Evolutionary conservation across 257 asterid species (phyloP).

Genomic region (Ocimum tenuiflorum): DNA sequence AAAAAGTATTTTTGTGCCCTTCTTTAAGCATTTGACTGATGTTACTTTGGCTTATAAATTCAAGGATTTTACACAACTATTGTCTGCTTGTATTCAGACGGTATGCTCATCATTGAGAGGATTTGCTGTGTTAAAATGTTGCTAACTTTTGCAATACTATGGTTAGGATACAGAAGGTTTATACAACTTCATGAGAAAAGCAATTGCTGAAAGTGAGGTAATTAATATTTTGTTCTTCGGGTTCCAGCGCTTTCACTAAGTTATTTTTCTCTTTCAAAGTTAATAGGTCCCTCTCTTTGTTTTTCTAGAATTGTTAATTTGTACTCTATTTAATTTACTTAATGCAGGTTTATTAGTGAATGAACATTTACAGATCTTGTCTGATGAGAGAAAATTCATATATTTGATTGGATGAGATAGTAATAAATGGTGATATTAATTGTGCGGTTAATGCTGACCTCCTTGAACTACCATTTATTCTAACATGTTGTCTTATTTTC

Average conservation of each 20-base stretch:
- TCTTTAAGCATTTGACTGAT: slow-evolving; percentile 1
- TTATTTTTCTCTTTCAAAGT: not conserved
- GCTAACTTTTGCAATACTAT: slow-evolving; percentile 51
- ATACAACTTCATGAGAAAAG: slow-evolving; percentile 58
- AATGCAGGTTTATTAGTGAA: not conserved
- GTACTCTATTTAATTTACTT: not conserved
- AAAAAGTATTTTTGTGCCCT: not conserved
- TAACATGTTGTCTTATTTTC: no score
- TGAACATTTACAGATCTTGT: no score
- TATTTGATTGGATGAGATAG: no score
- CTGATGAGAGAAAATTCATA: no score
- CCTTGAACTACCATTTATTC: no score
- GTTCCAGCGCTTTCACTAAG: not conserved
- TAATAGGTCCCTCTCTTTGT: no score
- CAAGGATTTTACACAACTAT: slow-evolving; percentile 11
- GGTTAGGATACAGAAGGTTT: slow-evolving; percentile 70
- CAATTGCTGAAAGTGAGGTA: slow-evolving; percentile 75
- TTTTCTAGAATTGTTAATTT: not conserved
- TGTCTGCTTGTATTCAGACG: slow-evolving; percentile 25
- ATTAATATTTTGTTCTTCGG: slow-evolving; percentile 1
- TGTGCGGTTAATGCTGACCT: no score
- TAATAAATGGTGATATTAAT: no score
- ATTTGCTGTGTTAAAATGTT: slow-evolving; percentile 27
- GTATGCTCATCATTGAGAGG: slow-evolving; percentile 29
- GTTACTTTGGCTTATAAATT: slow-evolving; percentile 8